Conservation (phyloP, 2,329 filamentous ascomycete genomes). For the Ophidiomyces ophidiicola region DNA sequence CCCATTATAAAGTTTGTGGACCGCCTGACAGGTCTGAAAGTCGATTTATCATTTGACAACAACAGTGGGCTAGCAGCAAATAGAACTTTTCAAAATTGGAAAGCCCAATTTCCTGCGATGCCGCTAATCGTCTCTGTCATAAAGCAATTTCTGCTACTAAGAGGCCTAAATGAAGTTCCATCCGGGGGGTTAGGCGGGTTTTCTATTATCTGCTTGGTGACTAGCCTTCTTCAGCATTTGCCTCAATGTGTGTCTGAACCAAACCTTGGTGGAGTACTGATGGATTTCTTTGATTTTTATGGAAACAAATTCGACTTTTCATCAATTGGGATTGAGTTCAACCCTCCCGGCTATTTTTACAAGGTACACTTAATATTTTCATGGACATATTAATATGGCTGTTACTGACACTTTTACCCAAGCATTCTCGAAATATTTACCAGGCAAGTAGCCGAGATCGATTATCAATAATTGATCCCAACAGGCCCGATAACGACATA, state of each 20-base stretch:
- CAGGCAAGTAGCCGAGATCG: slow-evolving; percentile 48
- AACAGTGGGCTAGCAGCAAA: slow-evolving; percentile 67
- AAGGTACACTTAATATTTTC: slow-evolving; percentile 49
- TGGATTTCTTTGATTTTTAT: slow-evolving; percentile 83
- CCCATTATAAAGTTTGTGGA: slow-evolving; percentile 90
- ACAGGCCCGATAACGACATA: slow-evolving; percentile 74
- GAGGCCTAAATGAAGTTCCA: slow-evolving; percentile 80
- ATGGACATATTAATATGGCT: slow-evolving; percentile 10
- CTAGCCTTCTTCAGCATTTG: slow-evolving; percentile 73
- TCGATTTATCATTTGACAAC: slow-evolving; percentile 95
- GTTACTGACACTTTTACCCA: slow-evolving; percentile 21
- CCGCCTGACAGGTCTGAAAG: slow-evolving; percentile 59
- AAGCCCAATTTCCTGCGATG: slow-evolving; percentile 67
- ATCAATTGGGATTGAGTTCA: slow-evolving; percentile 60
- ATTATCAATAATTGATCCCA: slow-evolving; percentile 84
- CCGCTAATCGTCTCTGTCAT: slow-evolving; percentile 72
- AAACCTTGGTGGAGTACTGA: slow-evolving; percentile 66
- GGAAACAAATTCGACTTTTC: slow-evolving; percentile 66
- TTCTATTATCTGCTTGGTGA: slow-evolving; percentile 83
- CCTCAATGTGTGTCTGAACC: slow-evolving; percentile 55
- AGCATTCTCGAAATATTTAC: slow-evolving; percentile 32
- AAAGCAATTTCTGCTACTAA: slow-evolving; percentile 86
- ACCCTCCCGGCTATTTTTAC: slow-evolving; percentile 59
- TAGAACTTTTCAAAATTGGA: slow-evolving; percentile 71
- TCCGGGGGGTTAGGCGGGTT: slow-evolving; percentile 89